phyloP scores from a whole-genome alignment of 345 rosid species.

The Populus pruinosa region DNA sequence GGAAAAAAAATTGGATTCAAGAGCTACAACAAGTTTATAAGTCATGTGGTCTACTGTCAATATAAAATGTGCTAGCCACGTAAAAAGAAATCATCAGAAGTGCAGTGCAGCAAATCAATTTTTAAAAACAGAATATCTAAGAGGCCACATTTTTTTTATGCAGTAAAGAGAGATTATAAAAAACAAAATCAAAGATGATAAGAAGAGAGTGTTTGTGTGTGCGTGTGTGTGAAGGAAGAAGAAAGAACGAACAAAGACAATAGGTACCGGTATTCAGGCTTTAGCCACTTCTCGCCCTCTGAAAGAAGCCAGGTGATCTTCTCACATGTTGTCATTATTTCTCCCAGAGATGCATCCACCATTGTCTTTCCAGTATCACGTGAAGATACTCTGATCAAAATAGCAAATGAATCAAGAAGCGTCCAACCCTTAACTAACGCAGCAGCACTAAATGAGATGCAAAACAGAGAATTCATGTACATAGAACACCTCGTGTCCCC shows the following conservation, averaged over 20 bases:
- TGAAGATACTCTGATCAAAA: slow-evolving; percentile 68
- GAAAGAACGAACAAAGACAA: slow-evolving; percentile 1
- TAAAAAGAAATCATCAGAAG: neutral
- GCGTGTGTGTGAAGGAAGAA: no score
- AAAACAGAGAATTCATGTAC: neutral
- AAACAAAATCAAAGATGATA: no score
- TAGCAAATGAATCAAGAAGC: slow-evolving; percentile 6
- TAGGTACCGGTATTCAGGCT: slow-evolving; percentile 80
- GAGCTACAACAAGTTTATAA: neutral
- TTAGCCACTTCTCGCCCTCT: slow-evolving; percentile 95
- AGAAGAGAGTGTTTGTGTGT: no score
- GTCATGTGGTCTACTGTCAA: neutral
- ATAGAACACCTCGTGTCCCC: neutral
- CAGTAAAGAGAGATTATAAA: neutral
- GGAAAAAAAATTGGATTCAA: neutral
- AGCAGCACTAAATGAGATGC: neutral
- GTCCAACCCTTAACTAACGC: neutral
- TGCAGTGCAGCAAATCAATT: neutral
- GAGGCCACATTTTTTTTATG: neutral
- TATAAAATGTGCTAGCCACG: neutral
- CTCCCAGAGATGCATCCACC: slow-evolving; percentile 97
- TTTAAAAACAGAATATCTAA: neutral
- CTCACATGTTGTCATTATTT: slow-evolving; percentile 99
- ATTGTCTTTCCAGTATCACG: slow-evolving; percentile 99
- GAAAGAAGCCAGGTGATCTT: slow-evolving; percentile 98